These are phyloP conservation scores for Trichaptum fuscoviolaceum DNA, from an alignment of 768 basidiomycete genomes.

Conservation along the genomic window DNA sequence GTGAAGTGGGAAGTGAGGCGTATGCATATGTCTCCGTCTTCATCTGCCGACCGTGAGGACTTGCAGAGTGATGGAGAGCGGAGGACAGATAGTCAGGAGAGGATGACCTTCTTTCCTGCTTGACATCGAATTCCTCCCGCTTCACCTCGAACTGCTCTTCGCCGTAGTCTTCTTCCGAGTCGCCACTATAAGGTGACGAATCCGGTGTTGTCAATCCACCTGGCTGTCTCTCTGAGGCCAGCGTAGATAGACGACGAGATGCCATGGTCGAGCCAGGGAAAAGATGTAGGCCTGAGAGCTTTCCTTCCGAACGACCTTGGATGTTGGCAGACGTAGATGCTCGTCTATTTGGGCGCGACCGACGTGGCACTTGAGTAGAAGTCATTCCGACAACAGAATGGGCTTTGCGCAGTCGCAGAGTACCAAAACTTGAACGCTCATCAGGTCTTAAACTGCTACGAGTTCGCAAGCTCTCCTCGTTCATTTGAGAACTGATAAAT, in stretches of 20 bases:
- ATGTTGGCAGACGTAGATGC: not conserved
- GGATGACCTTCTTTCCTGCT: not conserved
- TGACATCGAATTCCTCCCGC: constrained; percentile 2
- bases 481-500: not conserved
- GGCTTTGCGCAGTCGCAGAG: not conserved
- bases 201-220: not conserved
- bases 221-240: not conserved
- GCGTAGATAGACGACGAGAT: constrained; percentile 1
- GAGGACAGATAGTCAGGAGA: not conserved
- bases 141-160: not conserved
- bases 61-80: no score
- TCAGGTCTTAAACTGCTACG: not conserved
- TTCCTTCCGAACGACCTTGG: not conserved
- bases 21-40: not conserved
- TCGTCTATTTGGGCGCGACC: not conserved
- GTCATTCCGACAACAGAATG: constrained; percentile 3
- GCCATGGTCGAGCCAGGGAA: constrained; percentile 1
- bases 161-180: not conserved
- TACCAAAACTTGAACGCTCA: not conserved
- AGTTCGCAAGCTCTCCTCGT: not conserved
- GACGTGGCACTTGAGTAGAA: constrained; percentile 4
- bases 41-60: not conserved
- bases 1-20: constrained; percentile 4
- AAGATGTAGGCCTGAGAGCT: not conserved
- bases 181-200: not conserved